Conservation (phyloP, 2,329 filamentous ascomycete genomes). For the Neonectria punicea region DNA sequence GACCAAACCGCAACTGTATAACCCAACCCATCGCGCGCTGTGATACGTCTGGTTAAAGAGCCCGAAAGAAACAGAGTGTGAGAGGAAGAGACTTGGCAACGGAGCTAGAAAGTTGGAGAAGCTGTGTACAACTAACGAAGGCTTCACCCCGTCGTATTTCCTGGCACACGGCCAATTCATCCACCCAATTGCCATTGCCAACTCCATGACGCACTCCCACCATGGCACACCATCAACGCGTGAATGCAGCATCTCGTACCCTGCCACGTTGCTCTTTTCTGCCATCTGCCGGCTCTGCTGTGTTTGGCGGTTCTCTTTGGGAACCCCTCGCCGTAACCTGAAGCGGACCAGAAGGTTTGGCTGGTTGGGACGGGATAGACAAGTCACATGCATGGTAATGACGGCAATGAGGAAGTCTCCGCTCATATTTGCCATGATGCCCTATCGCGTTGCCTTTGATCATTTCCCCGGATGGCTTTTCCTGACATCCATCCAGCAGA, state of each 20-base stretch:
- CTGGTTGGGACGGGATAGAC: constrained; percentile 17
- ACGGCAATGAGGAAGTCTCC: not conserved
- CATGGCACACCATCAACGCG: constrained; percentile 1
- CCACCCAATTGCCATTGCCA: not conserved
- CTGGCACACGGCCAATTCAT: constrained; percentile 3
- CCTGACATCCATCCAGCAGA: constrained; percentile 15
- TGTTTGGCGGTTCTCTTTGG: not conserved
- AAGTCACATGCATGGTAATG: no score
- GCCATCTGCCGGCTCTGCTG: not conserved
- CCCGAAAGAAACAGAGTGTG: not conserved
- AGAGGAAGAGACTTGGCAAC: not conserved
- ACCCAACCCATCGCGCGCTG: not conserved
- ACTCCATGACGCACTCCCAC: constrained; percentile 7
- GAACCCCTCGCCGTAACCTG: constrained; percentile 8
- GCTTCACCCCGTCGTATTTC: constrained; percentile 18
- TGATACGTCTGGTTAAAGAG: not conserved
- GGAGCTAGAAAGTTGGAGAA: constrained; percentile 19
- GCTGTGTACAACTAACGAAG: not conserved
- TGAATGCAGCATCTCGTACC: not conserved
- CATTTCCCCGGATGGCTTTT: constrained; percentile 12
- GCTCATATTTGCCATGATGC: not conserved
- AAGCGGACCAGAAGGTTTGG: constrained; percentile 39
- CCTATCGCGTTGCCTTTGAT: not conserved
- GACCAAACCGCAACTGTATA: not conserved
- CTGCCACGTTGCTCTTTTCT: constrained; percentile 13